phyloP scores from a whole-genome alignment of 176 grass and related monocot genomes.

The Saccharum officinarum region DNA sequence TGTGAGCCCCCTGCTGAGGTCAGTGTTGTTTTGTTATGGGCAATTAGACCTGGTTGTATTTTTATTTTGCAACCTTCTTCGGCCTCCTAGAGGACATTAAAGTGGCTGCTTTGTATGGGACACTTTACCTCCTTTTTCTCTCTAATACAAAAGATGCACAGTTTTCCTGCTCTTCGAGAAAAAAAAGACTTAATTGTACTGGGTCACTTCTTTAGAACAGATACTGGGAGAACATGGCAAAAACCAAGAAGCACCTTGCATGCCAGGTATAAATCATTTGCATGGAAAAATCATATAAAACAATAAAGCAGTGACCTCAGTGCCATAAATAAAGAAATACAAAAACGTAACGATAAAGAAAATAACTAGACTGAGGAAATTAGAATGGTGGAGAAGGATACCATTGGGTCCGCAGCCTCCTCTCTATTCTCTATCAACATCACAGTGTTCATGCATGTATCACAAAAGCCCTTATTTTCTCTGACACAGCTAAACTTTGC shows the following conservation, averaged over 20 bases:
- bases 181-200: background rate
- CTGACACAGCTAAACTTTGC: slow-evolving; percentile 61
- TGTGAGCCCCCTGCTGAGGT: background rate
- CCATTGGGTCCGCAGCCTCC: slow-evolving; percentile 63
- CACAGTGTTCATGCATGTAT: slow-evolving; percentile 87
- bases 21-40: background rate
- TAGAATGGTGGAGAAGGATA: slow-evolving; percentile 35
- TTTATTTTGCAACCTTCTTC: background rate
- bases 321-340: slow-evolving; percentile 14
- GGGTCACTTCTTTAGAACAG: background rate
- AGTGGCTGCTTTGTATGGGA: background rate
- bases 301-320: background rate
- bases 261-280: background rate
- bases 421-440: slow-evolving; percentile 85
- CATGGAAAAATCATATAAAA: slow-evolving; percentile 17
- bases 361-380: slow-evolving; percentile 27
- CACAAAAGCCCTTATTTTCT: slow-evolving; percentile 85
- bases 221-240: background rate
- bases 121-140: background rate
- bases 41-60: background rate
- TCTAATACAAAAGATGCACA: background rate
- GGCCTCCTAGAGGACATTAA: background rate
- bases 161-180: background rate
- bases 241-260: background rate
- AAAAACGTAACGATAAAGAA: slow-evolving; percentile 4